Percentiles rank a stretch among this genome's conserved stretches.
Evolutionary conservation across 2,329 filamentous ascomycete species (phyloP).

Genomic region (Fusarium ramigenum): DNA sequence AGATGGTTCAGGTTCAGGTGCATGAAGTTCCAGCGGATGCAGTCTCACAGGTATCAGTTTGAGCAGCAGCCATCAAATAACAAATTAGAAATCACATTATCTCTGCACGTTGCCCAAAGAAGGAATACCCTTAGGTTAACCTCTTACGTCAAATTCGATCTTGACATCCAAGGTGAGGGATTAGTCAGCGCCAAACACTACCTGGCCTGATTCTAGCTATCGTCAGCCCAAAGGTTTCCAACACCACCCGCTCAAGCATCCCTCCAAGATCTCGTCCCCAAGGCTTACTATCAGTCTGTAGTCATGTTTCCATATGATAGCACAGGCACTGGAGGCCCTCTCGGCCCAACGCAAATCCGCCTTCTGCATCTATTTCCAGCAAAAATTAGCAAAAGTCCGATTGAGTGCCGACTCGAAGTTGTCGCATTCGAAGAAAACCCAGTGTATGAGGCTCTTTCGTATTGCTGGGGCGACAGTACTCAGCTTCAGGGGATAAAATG

Average conservation of each 20-base stretch:
- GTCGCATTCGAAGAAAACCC: not conserved
- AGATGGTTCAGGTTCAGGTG: not conserved
- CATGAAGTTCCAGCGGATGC: not conserved
- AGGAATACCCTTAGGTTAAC: fast-evolving
- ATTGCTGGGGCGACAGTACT: not conserved
- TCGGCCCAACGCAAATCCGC: not conserved
- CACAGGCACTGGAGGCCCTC: not conserved
- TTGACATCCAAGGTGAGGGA: not conserved
- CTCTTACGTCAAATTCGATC: not conserved
- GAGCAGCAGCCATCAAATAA: not conserved
- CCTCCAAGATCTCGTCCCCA: too few species aligned
- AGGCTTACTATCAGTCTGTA: too few species aligned
- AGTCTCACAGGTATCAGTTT: not conserved
- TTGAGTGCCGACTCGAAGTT: not conserved
- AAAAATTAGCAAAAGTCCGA: fast-evolving
- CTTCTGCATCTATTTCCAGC: not conserved
- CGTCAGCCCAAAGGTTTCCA: fast-evolving
- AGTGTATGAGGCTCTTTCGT: not conserved
- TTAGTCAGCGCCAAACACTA: not conserved
- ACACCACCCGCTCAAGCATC: fast-evolving
- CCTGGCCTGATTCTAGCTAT: not conserved
- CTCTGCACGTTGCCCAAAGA: fast-evolving
- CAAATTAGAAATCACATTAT: fast-evolving
- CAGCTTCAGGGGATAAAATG: not conserved
- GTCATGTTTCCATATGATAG: not conserved